Base-by-base conservation (phyloP, 208 protist species). In the Trypanosoma caninum region DNA sequence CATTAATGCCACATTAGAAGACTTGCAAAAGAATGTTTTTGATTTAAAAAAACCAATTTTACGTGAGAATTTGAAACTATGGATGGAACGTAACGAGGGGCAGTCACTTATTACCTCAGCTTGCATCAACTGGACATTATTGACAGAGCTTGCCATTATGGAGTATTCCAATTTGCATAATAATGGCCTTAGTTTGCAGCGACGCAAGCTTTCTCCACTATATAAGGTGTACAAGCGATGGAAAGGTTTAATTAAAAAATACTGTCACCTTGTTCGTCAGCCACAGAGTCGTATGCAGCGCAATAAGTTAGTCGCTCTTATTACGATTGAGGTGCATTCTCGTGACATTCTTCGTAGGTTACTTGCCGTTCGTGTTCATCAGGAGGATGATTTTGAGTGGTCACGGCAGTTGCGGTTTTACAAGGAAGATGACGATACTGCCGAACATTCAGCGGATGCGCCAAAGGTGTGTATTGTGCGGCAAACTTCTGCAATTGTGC, bases 251-350 rank as follows among this genome's bases (percentile, higher is more conserved):
- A 96, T 99, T n/a, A 94, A 93, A 50, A 91, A 90, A 71, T 96
- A 99, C 69, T 97, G 91, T 45, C 85, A 95, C 46, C 89, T 99
- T 70, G 95, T 99, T 41, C 84, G 94, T 14, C 84, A 90, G 67
- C 80, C 95, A 31, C 80, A 99, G 65, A 85, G 62, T 18, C 76
- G 86, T 46, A 59, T 99, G 58, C 81, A 98, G 57, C 94, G 98
- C 53, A 93, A 87, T 66, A 99, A 99, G 70, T 72, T 99, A 30
- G 87, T 97, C 27, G 80, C 97, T 11, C 72, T 99, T 31, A 91
- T 99, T 58, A 99, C 97, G n/a, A 98, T 99, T 69, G 97, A 99
- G 77, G 97, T 99, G 59, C 98, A 99, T 72, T 90, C 92, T 14
- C 83, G 97, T 50, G 98, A 99, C 68, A 98, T 99, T 31, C 84